Base-by-base conservation (phyloP, 805 yeast genomes). In the Sporopachydermia quercuum region DNA sequence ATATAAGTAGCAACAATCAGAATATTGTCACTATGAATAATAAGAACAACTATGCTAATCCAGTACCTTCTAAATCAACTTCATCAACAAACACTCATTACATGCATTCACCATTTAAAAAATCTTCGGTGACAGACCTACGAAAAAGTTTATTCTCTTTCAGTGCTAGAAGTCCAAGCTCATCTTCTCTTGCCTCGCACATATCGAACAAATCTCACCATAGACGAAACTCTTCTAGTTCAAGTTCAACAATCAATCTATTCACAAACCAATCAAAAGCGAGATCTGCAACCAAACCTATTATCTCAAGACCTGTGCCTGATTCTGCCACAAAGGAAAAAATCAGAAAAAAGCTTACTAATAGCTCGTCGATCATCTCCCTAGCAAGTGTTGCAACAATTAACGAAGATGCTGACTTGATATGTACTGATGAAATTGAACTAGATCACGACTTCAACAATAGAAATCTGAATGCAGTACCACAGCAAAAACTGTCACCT, bases 261-360 rank as follows among this genome's bases (percentile, higher is more conserved):
- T 23, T 23, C n/a, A 23, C 30, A 23, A 23, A 8, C n/a, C 30
- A 8, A 8, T 36, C 33, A 36, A 16, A 5, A 14, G 8, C 19
- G 6, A 16, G 38, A 6, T 14, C 48, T 4, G 27, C 55, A 37
- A 61, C 56, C 40, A 61, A 60, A 42, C 49, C 59, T 4, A 62
- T 60, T 57, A 76, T 76, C 13, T 75, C 82, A 3, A 54, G 72
- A 41, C 84, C 83, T 1, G 62, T 69, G 3, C 76, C 78, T 4
- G 72, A 69, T 42, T 69, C 67, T 33, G 65, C 64, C 8, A 68
- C 80, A 13, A 62, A 74, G 27, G 74, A 68, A 43, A 75, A 73
- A 44, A 58, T 76, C 39, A 64, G 66, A 45, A 62, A 65, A 42
- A 76, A 71, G 47, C 55, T 76, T 37, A 64, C 65, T 46, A 71